These are phyloP conservation scores for Vanderwaltozyma tropicalis DNA, from an alignment of 805 yeast genomes.

Conservation along the genomic window DNA sequence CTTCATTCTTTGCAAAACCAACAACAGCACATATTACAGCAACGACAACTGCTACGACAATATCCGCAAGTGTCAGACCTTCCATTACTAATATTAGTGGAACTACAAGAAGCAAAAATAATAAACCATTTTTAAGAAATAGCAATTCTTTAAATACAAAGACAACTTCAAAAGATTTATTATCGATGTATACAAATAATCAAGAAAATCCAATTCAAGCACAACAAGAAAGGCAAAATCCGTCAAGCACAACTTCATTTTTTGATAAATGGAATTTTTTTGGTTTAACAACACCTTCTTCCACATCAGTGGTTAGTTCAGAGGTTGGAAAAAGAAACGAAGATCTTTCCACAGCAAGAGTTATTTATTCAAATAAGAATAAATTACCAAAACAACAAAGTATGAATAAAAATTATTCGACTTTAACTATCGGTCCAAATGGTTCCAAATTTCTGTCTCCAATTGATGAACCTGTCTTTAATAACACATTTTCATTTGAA, in stretches of 20 bases:
- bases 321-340: not conserved
- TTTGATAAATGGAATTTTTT: slow-evolving; percentile 16
- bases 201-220: not conserved
- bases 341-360: not conserved
- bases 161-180: slow-evolving; percentile 9
- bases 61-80: not conserved
- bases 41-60: not conserved
- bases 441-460: not conserved
- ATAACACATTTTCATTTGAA: slow-evolving; percentile 13
- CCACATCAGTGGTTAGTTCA: slow-evolving; percentile 3
- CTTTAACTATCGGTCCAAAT: not conserved
- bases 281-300: slow-evolving; percentile 3
- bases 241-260: slow-evolving; percentile 3
- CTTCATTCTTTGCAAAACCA: not conserved
- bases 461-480: slow-evolving; percentile 9
- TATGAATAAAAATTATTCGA: not conserved
- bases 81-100: not conserved
- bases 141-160: not conserved
- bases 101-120: too few relatives aligned
- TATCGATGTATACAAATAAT: slow-evolving; percentile 4
- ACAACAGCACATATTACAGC: not conserved
- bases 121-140: too few relatives aligned
- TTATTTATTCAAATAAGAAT: not conserved
- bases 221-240: not conserved
- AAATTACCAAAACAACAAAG: too few relatives aligned